These are phyloP conservation scores for Fagus crenata DNA, from an alignment of 306 rosid genomes.

Conservation along the genomic window DNA sequence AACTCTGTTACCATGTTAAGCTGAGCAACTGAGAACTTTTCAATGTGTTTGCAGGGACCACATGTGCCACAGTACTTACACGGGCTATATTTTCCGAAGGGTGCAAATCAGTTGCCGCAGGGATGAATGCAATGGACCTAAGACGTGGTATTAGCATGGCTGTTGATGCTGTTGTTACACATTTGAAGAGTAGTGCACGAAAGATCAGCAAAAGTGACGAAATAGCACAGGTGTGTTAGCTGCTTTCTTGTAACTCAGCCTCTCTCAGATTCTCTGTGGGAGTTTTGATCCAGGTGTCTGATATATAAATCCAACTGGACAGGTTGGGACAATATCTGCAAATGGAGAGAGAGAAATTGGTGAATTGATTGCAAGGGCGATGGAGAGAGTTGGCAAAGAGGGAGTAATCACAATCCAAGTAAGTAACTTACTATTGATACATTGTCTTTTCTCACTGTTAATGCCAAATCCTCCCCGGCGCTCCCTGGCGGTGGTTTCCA, in stretches of 20 bases:
- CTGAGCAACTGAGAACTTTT: not conserved
- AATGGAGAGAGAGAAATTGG: constrained; percentile 97
- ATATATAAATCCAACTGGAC: not conserved
- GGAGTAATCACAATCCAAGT: constrained; percentile 93
- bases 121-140: constrained; percentile 97
- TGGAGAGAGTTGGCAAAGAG: constrained; percentile 98
- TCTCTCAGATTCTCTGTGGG: not conserved
- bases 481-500: not conserved
- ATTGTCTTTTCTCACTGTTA: not conserved
- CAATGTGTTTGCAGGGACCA: constrained; percentile 65
- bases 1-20: not conserved
- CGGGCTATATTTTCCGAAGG: constrained; percentile 88
- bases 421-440: constrained; percentile 30
- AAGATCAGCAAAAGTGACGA: constrained; percentile 98
- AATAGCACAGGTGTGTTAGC: constrained; percentile 78
- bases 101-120: constrained; percentile 97
- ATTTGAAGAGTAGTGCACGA: constrained; percentile 83
- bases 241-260: not conserved
- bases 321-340: constrained; percentile 96
- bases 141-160: constrained; percentile 93
- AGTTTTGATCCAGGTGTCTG: constrained; percentile 1
- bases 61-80: constrained; percentile 90
- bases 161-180: constrained; percentile 81
- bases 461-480: no score
- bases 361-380: constrained; percentile 92